Base-by-base conservation (phyloP, 768 basidiomycete genomes). In the Boletellus ananiceps region DNA sequence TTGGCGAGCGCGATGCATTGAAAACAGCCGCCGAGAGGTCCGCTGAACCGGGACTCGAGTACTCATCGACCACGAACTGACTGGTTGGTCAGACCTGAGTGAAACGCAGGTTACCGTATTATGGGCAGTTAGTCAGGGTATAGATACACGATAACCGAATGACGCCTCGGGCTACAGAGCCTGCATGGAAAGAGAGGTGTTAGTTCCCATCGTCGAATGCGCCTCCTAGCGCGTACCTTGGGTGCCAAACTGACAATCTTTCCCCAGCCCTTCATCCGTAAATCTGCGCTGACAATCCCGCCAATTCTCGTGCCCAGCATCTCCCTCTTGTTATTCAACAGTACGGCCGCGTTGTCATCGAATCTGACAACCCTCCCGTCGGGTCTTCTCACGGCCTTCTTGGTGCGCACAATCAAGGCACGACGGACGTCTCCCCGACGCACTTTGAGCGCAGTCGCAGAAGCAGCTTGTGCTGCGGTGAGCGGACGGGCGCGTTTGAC, bases 261-360 rank as follows among this genome's bases (percentile, higher is more conserved):
- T 7, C 88, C 84, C 94, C 94, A 97, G 1, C 93, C 92, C 65
- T 90, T 86, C 78, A 88, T 78, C 54, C 92, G 76, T 66, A 98
- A 65, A 59, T 96, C 94, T 0, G 88, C 88, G 52, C 88, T 93
- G 39, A 98, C 94, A 38, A 94, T 84, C 0, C 94, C 93, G 59
- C 88, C 88, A 47, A 98, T 92, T 61, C 95, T 83, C 43, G 93
- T 96, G 16, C 93, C 94, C 50, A 98, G 65, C 88, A 97, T 91
- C 71, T 95, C 92, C 49, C 84, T 80, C 74, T 98, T 98, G 74
- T 91, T 91, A 69, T 98, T 97, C 49, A 98, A 68, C 32, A 98
- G 71, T 5, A 97, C 93, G 8, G 84, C 92, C 1, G 95, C 95
- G 61, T 97, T 97, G 77, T 97, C 95, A 70, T 97, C 95, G 69